Evolutionary conservation across 768 basidiomycete genomes (phyloP), one percentile per base, ranked within the genome.

Genomic region (Suillus bovinus): DNA sequence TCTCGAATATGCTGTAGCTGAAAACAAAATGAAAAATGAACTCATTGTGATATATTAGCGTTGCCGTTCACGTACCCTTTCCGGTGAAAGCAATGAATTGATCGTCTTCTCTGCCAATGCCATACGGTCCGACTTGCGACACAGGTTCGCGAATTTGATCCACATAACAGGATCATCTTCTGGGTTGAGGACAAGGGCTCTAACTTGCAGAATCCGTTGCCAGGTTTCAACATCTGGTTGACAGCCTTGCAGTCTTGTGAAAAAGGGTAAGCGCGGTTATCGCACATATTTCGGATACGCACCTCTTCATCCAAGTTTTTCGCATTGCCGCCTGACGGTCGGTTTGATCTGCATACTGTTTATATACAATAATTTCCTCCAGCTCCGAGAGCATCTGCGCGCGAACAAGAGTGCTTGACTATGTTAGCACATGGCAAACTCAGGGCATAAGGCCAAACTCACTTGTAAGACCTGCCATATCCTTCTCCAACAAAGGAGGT

Each of bases 211-310:
- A 59, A 99, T 93, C 22, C 96, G 87, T 73, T 99, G 97, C 97
- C 97, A 99, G 5, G 97, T 94, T 76, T 99, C 97, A 38, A 99
- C 96, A 69, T 99, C 97, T 27, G 94, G 93, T 71, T 99, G 95
- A 76, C 96, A 98, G 2, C 95, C 97, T 78, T 93, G 90, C 44
- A 99, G 76, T 63, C 96, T 96, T 64, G 31, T 63, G 17, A 33
- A 5, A 61, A 55, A 31, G 59, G 47, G 61, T 54, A 60, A 16
- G 22, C 57, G 17, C 29, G 7, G 33, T 33, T 27, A 1, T 49
- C 33, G 29, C 24, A 54, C 33, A 7, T 6, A 22, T n/a, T 8
- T 36, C 38, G 2, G 4, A 33, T 39, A 62, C 80, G 66, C 63
- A 93, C 94, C 96, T 84, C 71, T 94, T 95, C 87, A 96, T 94